Conservation (phyloP, 371 early-diverging fungal genomes). For the Lichtheimia ornata region DNA sequence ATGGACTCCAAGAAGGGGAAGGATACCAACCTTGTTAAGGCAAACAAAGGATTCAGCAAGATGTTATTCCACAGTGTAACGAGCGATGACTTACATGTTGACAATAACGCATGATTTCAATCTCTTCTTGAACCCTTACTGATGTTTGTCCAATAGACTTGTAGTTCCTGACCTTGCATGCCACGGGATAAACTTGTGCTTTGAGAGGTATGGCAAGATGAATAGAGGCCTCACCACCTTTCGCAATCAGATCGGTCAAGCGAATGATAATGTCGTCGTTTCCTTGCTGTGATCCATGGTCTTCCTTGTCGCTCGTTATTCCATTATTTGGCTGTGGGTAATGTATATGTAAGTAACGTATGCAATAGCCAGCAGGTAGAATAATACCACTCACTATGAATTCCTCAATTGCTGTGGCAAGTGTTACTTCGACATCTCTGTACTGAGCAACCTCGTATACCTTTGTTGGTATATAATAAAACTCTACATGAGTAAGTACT, state of each 20-base stretch:
- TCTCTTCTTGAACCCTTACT: not conserved
- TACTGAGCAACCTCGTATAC: not conserved
- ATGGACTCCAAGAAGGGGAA: not conserved
- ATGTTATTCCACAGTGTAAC: not conserved
- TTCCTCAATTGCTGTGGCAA: not conserved
- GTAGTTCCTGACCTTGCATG: conserved; percentile 6
- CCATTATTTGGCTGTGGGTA: not conserved
- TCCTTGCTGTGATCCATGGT: not conserved
- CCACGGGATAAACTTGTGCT: not conserved
- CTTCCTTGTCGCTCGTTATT: not conserved
- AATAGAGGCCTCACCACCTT: not conserved
- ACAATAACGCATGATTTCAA: not conserved
- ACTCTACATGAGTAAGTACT: not conserved
- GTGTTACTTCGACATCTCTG: not conserved
- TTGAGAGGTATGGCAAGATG: not conserved
- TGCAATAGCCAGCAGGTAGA: not conserved
- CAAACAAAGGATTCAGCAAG: not conserved
- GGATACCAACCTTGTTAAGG: not conserved
- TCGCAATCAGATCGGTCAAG: not conserved
- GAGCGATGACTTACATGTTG: conserved; percentile 6
- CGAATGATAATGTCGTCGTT: not conserved
- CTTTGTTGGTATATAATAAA: not conserved
- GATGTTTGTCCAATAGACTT: not conserved
- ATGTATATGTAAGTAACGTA: not conserved
- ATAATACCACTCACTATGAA: not conserved